Conservation (phyloP, 2,329 filamentous ascomycete genomes). For the Madurella fahalii region DNA sequence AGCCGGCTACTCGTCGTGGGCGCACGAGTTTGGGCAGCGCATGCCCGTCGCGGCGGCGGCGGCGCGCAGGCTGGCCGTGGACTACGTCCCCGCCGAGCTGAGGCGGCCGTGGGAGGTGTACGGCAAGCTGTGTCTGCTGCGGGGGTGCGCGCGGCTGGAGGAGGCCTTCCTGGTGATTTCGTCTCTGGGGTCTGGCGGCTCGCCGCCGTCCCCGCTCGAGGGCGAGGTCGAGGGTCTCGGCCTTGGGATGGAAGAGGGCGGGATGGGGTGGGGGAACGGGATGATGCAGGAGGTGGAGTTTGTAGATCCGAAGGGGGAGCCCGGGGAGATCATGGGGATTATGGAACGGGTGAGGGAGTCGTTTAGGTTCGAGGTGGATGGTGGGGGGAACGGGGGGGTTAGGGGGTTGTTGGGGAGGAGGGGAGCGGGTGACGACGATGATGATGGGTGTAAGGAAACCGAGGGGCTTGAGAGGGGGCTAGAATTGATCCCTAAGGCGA, state of each 20-base stretch:
- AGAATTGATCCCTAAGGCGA: constrained; percentile 15
- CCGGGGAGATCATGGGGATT: constrained; percentile 17
- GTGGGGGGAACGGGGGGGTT: constrained; percentile 5
- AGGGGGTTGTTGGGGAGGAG: not conserved
- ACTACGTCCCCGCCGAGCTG: constrained; percentile 42
- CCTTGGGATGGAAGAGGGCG: constrained; percentile 15
- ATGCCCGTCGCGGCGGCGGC: constrained; percentile 33
- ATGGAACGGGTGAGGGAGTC: constrained; percentile 25
- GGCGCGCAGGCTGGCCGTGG: constrained; percentile 41
- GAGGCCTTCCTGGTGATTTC: constrained; percentile 36
- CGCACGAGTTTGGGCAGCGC: constrained; percentile 39
- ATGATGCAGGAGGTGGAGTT: constrained; percentile 28
- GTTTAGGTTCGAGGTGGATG: constrained; percentile 22
- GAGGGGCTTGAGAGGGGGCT: not conserved
- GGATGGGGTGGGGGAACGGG: constrained; percentile 17
- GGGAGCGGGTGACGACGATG: not conserved
- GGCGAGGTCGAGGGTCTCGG: constrained; percentile 15
- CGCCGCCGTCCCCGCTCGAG: constrained; percentile 16
- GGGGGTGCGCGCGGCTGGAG: constrained; percentile 37
- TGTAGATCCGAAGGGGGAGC: constrained; percentile 28
- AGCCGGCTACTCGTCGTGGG: constrained; percentile 38
- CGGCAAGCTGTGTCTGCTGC: constrained; percentile 45
- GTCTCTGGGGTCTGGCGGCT: not conserved
- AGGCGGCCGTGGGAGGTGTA: constrained; percentile 49
- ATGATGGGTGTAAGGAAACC: not conserved